Base-by-base conservation (phyloP, 441 rosid genomes). In the Adansonia gregorii region DNA sequence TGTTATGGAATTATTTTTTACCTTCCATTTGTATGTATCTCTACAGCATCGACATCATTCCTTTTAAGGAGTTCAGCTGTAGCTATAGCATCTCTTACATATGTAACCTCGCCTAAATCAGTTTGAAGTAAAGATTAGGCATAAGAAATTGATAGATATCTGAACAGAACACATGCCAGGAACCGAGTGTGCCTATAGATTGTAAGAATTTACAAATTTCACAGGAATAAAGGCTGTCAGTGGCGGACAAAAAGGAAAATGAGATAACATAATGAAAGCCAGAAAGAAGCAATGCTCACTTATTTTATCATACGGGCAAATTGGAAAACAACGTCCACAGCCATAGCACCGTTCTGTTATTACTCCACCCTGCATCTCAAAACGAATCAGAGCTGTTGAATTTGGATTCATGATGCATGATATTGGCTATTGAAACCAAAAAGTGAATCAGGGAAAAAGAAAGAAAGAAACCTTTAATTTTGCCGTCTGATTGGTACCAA, bases 21-120 rank as follows among this genome's bases (percentile, higher is more conserved):
- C 89, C 91, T 90, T 79, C 92, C 92, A 60, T 86, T 86, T 31
- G 92, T 88, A 78, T 87, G 94, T 61, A 90, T 88, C 86, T 90
- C 94, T 67, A 90, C 76, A 54, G 92, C 91, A 70, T 90, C 92
- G 0, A 90, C 88, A 76, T 85, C 84, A 7, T 78, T 68, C 76
- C 84, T 84, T 69, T 73, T 52, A 20, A 87, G 81, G 78, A 90
- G 91, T 72, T 84, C 68, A 43, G 90, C 85, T 78, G 91, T 82
- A 67, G 89, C 79, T 69, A 74, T 64, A 65, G 89, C 86, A 54
- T 90, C 90, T 82, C 92, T 86, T 60, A 81, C 76, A 54, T 90
- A 88, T 7, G 86, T 78, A 61, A 74, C 79, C 79, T 49, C 85
- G 48, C 90, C 92, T 87, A 75, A 9, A 79, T 52, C 80, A 78